Conservation (phyloP, 495 filamentous ascomycete genomes). For the Corynascus novoguineensis region DNA sequence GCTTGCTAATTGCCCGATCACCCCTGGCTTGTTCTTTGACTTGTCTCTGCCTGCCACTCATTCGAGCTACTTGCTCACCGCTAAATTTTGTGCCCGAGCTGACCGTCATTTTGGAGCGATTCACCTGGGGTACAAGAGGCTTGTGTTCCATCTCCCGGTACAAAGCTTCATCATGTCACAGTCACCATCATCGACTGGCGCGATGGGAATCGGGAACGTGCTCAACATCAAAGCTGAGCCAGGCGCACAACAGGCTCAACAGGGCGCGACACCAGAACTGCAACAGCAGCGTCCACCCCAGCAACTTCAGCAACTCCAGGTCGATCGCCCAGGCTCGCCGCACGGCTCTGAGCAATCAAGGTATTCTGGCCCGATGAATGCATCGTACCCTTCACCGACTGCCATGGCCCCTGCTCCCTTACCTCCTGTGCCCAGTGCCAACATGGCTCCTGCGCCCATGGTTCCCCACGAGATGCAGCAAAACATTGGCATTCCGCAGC, state of each 20-base stretch:
- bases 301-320: conserved; percentile 28
- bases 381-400: conserved; percentile 33
- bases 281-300: conserved; percentile 18
- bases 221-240: conserved; percentile 30
- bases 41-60: neutral
- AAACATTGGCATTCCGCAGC: conserved; percentile 32
- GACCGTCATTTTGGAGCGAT: neutral
- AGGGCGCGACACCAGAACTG: conserved; percentile 22
- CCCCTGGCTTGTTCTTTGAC: neutral
- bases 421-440: conserved; percentile 45
- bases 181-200: conserved; percentile 30
- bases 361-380: conserved; percentile 30
- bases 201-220: conserved; percentile 37
- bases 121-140: neutral
- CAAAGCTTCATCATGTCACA: conserved; percentile 28
- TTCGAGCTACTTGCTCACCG: conserved; percentile 6
- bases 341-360: conserved; percentile 57
- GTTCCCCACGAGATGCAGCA: conserved; percentile 50
- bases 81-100: neutral
- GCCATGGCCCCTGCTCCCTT: conserved; percentile 30
- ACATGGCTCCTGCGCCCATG: conserved; percentile 40
- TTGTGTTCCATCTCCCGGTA: neutral
- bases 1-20: neutral
- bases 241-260: neutral
- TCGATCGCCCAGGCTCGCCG: conserved; percentile 65